Evolutionary conservation across 1,284 basidiomycete species (phyloP).

Genomic region (Pseudozyma hubeiensis): DNA sequence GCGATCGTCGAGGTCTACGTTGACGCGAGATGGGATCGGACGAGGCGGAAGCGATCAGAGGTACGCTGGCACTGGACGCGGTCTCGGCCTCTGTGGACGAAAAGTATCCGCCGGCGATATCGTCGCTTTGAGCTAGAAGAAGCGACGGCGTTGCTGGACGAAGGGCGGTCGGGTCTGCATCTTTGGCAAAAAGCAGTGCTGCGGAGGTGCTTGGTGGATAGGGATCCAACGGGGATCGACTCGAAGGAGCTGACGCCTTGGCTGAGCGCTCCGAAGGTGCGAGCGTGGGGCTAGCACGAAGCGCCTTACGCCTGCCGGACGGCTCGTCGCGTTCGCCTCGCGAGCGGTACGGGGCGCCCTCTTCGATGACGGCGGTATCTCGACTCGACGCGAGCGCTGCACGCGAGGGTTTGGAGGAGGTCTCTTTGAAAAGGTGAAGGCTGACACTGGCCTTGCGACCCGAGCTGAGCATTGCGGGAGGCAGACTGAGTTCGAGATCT

Average conservation of each 20-base stretch:
- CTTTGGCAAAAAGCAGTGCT: slow-evolving; percentile 6
- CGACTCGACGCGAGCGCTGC: slow-evolving; percentile 26
- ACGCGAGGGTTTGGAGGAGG: slow-evolving; percentile 42
- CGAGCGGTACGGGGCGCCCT: slow-evolving; percentile 8
- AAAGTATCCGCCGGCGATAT: slow-evolving; percentile 15
- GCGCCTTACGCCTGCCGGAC: slow-evolving; percentile 14
- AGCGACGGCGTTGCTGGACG: slow-evolving; percentile 45
- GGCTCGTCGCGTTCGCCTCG: slow-evolving; percentile 11
- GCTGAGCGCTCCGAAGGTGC: slow-evolving; percentile 14
- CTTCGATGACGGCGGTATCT: slow-evolving; percentile 25
- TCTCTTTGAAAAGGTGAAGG: slow-evolving; percentile 64
- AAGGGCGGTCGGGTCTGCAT: slow-evolving; percentile 2
- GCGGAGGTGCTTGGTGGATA: slow-evolving; percentile 1
- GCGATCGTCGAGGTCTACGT: slow-evolving; percentile 29
- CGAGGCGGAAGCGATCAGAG: slow-evolving; percentile 7
- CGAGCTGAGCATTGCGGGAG: slow-evolving; percentile 56
- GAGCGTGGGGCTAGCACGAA: slow-evolving; percentile 22
- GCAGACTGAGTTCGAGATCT: slow-evolving; percentile 44
- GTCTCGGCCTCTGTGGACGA: slow-evolving; percentile 2
- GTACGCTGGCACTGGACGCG: slow-evolving; percentile 19
- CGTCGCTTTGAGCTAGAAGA: slow-evolving; percentile 25
- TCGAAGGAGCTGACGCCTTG: slow-evolving; percentile 7
- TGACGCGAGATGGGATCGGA: background rate
- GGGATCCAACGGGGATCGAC: background rate
- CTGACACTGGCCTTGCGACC: slow-evolving; percentile 63